Evolutionary conservation across 2,329 filamentous ascomycete genomes (phyloP), one percentile per base, ranked within the genome.

Genomic region (Phaeophleospora eucalypticola): DNA sequence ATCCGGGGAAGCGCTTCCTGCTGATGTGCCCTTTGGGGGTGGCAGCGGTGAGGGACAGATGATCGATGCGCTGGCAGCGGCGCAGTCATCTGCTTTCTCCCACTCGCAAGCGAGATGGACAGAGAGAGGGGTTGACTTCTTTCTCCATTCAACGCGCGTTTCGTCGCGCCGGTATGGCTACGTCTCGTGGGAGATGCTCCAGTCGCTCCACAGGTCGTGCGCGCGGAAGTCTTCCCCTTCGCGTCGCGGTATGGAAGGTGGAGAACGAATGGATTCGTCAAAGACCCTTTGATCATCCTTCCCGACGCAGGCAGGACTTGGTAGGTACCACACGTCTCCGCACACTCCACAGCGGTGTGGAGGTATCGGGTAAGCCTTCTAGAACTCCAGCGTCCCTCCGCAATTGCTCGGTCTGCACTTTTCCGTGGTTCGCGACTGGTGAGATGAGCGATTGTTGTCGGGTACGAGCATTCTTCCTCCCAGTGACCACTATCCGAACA

Each of bases 361-460:
- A 39, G 37, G 19, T 38, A 37, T 21, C n/a, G n/a, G n/a, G n/a
- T n/a, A n/a, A n/a, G n/a, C 32, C 18, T 24, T 27, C 33, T 15
- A 24, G 34, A 38, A 35, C 24, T 14, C n/a, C 27, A 21, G 35
- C 21, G 24, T 20, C 37, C 42, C 42, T 32, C 33, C 43, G 43
- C 35, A 37, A 39, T 47, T 38, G 34, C n/a, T 42, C 35, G 39
- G 40, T 38, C 33, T 47, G 32, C 45, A 43, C 19, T 34, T 35
- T 27, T 34, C 45, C 45, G 41, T 29, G 24, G 24, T 29, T 6
- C n/a, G n/a, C n/a, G n/a, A n/a, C n/a, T n/a, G n/a, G n/a, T n/a
- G n/a, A n/a, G n/a, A n/a, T n/a, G n/a, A n/a, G n/a, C n/a, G n/a
- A n/a, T n/a, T n/a, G n/a, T n/a, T n/a, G n/a, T n/a, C n/a, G n/a